Evolutionary conservation across 2,329 filamentous ascomycete genomes (phyloP).

Genomic region (Alternaria postmessia): DNA sequence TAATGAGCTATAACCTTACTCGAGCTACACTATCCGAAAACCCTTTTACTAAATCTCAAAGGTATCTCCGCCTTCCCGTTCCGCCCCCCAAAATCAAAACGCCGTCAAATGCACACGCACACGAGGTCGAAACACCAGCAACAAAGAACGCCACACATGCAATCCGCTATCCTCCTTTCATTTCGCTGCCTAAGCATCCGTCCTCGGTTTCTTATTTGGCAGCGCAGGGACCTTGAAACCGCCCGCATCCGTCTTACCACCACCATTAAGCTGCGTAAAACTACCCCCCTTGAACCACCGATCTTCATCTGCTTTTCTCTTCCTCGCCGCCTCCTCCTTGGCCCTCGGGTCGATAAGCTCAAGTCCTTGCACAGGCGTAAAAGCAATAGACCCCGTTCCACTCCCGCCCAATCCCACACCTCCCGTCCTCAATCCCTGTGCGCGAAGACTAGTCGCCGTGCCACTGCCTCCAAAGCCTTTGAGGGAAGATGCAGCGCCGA

Average conservation of each 20-base stretch:
- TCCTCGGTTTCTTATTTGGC: slow-evolving; percentile 72
- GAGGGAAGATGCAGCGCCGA: slow-evolving; percentile 69
- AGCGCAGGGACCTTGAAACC: slow-evolving; percentile 85
- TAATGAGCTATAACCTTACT: accelerated
- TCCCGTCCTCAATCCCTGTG: slow-evolving; percentile 79
- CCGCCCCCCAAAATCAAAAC: no score
- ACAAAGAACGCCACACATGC: no score
- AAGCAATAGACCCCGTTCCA: slow-evolving; percentile 87
- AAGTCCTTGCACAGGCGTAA: slow-evolving; percentile 92
- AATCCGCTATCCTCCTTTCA: no score
- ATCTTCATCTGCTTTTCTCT: slow-evolving; percentile 93
- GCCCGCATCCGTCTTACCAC: slow-evolving; percentile 60
- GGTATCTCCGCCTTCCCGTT: no score
- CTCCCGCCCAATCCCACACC: slow-evolving; percentile 73
- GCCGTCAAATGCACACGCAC: no score
- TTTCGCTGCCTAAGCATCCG: slow-evolving; percentile 15
- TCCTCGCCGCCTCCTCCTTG: slow-evolving; percentile 84
- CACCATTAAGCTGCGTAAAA: slow-evolving; percentile 81
- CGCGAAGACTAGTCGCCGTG: slow-evolving; percentile 74
- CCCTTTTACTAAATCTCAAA: no score
- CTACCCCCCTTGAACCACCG: slow-evolving; percentile 97
- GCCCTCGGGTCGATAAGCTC: slow-evolving; percentile 95
- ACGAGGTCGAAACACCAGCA: no score
- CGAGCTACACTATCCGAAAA: no score
- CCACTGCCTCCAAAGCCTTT: slow-evolving; percentile 76